Base-by-base conservation (phyloP, 805 yeast genomes). In the Ogataea zsoltii region DNA sequence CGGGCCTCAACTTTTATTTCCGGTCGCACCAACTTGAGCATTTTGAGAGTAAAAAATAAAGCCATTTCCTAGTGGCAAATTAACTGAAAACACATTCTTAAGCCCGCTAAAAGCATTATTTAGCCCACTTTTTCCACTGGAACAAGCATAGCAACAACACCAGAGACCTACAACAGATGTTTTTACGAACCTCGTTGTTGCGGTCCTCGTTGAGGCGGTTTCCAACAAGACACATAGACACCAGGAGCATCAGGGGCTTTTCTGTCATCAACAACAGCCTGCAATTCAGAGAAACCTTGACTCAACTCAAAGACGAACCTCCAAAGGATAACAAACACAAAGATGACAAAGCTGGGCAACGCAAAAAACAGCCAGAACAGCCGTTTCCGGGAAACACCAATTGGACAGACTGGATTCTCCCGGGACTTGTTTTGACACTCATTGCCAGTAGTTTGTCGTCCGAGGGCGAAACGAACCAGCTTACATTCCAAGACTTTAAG, bases 401-500 rank as follows among this genome's bases (percentile, higher is more conserved):
- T 39, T 58, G 62, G 50, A 56, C 51, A 4, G 60, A 57, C 38
- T 61, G 63, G 64, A 39, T 63, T 11, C 28, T 62, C 3, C 63
- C 60, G 4, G 53, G 66, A 2, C n/a, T 61, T 14, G 56, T 58
- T 3, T 38, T 56, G 21, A 50, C 65, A 1, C 34, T 57, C 13
- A 30, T 61, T 16, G 35, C 59, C n/a, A 50, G 54, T 28, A 50
- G 54, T 16, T 33, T 46, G 7, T 17, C 50, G 2, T 48, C 50
- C 4, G 48, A 42, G 9, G 39, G 48, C 6, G 63, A 54, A 30
- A 41, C 50, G 13, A 52, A 57, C 35, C 63, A 88, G 59, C 73
- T 92, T 48, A 82, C 97, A 2, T 94, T 90, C 85, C 98, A 94
- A 69, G 96, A 92, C 60, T 92, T 94, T 70, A 77, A 88, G 33